A percentile compares a stretch with the other conserved stretches of the same genome.
phyloP scores from a whole-genome alignment of 805 yeast species.

The Saturnispora bothae region DNA sequence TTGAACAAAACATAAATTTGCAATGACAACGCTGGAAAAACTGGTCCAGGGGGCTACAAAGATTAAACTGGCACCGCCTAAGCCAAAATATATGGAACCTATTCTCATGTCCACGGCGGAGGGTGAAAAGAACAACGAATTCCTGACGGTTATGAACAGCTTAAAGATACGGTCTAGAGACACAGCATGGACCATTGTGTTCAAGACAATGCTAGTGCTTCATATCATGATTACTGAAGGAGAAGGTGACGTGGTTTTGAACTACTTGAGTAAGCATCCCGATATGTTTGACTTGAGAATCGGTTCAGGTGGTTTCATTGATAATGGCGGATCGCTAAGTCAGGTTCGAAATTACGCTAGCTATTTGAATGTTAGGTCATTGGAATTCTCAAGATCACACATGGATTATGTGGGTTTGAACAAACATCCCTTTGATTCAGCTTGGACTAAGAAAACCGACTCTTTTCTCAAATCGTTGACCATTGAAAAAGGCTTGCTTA shows the following conservation, averaged over 20 bases:
- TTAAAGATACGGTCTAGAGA: slow-evolving; percentile 57
- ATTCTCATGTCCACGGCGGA: slow-evolving; percentile 61
- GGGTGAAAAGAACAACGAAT: slow-evolving; percentile 39
- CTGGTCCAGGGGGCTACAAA: slow-evolving; percentile 73
- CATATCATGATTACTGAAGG: slow-evolving; percentile 95
- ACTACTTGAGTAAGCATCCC: slow-evolving; percentile 52
- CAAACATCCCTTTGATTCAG: slow-evolving; percentile 20
- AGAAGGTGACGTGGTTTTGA: slow-evolving; percentile 60
- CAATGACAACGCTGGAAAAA: slow-evolving; percentile 65
- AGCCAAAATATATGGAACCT: slow-evolving; percentile 91
- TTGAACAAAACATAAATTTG: too few species aligned
- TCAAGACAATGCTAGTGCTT: slow-evolving; percentile 70
- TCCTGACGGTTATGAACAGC: slow-evolving; percentile 58
- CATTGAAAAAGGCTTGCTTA: slow-evolving; percentile 69
- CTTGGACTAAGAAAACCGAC: slow-evolving; percentile 35
- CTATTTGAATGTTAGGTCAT: slow-evolving; percentile 59
- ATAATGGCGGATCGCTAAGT: slow-evolving; percentile 40
- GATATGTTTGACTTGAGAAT: slow-evolving; percentile 43
- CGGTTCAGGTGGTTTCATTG: slow-evolving; percentile 21
- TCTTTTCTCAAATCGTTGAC: slow-evolving; percentile 54
- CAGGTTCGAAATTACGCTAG: slow-evolving; percentile 56
- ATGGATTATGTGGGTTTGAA: slow-evolving; percentile 76
- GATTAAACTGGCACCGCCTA: slow-evolving; percentile 89
- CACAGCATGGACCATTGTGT: slow-evolving; percentile 84
- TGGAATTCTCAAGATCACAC: slow-evolving; percentile 52